Base-by-base conservation (phyloP, 192 early-diverging fungal species). In the Coemansia sp. region DNA sequence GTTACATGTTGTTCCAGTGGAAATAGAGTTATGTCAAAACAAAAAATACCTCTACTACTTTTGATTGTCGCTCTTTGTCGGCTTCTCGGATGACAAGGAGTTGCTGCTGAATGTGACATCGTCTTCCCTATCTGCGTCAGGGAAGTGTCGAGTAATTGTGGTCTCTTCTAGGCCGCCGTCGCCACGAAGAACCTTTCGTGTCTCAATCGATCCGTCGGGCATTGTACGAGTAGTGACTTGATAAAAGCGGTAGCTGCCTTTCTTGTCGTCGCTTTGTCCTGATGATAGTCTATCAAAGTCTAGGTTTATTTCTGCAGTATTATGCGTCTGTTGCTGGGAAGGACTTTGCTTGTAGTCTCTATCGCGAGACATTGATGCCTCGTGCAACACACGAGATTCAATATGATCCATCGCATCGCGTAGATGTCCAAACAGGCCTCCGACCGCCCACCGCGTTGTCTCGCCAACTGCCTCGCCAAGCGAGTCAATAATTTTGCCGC, bases 131-230 rank as follows among this genome's bases (percentile, higher is more conserved):
- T 56, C 16, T 18, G 65, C 21, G 32, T 55, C 62, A 18, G 68
- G 54, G 30, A 52, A 53, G 28, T 64, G 71, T 38, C 57, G 60
- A 6, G 64, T 68, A 30, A 76, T 60, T 4, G 73, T 73, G 8
- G 78, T 81, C 48, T 58, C 56, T 25, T 67, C 65, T 0, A 60
- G 22, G 4, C 78, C 73, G 25, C 63, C 69, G 25, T 60, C 64
- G 60, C 60, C 64, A 24, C 64, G 64, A 30, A 67, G 25, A 7
- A 72, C 66, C 58, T 69, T 73, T 31, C 74, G 69, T 19, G 78
- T 76, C 57, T 81, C 78, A 18, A 81, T 52, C 12, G 78, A 72
- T 7, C 78, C 78, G 19, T 81, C 78, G 2, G 78, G 69, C 73
- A 76, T 51, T 2, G 78, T 76, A 54, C 74, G 67, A 14, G 66